Conservation (phyloP, 805 yeast genomes). For the Kluyveromyces dobzhanskii region DNA sequence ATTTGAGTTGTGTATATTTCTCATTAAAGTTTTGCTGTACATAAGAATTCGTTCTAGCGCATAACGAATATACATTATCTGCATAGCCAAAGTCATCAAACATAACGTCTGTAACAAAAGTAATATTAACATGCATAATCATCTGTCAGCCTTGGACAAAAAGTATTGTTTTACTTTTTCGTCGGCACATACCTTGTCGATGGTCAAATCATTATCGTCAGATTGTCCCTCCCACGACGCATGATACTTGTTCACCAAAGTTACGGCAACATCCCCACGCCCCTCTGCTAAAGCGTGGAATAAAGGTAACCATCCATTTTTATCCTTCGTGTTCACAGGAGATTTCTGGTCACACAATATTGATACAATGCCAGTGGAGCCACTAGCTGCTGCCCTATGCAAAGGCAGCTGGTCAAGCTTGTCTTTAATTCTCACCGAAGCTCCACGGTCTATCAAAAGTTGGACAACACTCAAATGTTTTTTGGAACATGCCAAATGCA, state of each 20-base stretch:
- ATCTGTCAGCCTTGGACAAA: conserved; percentile 10
- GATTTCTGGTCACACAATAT: conserved; percentile 45
- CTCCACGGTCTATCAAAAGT: conserved; percentile 46
- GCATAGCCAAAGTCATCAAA: no score
- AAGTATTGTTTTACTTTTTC: conserved; percentile 40
- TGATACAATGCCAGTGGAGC: conserved; percentile 49
- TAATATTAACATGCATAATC: no score
- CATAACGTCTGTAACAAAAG: no score
- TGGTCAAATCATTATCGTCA: conserved; percentile 33
- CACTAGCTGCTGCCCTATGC: conserved; percentile 78
- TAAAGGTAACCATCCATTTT: conserved; percentile 73
- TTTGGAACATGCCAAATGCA: conserved; percentile 73
- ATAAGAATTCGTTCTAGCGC: no score
- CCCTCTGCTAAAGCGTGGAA: conserved; percentile 93
- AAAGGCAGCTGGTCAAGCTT: conserved; percentile 55
- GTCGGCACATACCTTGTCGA: conserved; percentile 52
- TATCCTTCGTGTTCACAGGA: conserved; percentile 62
- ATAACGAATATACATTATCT: no score
- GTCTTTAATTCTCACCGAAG: conserved; percentile 61
- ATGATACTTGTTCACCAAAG: conserved; percentile 48
- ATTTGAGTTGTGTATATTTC: background rate
- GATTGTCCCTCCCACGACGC: conserved; percentile 54
- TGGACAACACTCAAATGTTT: conserved; percentile 46
- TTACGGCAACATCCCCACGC: conserved; percentile 63
- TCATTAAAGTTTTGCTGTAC: no score